These are phyloP conservation scores for Salvia miltiorrhiza DNA, from an alignment of 257 asterid genomes.

Conservation along the genomic window DNA sequence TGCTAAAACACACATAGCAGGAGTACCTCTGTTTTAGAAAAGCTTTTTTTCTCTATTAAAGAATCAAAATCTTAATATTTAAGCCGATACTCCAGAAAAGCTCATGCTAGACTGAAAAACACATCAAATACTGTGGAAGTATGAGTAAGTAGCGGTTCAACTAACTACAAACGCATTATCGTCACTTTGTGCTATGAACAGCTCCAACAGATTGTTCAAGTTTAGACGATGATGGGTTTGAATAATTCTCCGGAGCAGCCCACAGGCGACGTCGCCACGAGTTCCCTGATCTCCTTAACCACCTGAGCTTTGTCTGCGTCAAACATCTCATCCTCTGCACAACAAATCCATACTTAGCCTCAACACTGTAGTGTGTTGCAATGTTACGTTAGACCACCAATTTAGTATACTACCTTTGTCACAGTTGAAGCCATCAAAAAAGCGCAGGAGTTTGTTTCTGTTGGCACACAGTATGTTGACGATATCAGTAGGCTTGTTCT, in stretches of 20 bases:
- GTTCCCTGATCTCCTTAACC: constrained; percentile 54
- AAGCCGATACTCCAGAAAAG: not conserved
- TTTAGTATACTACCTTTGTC: constrained; percentile 52
- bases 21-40: too few species aligned
- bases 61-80: not conserved
- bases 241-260: constrained; percentile 51
- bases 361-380: not conserved
- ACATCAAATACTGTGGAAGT: not conserved
- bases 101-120: not conserved
- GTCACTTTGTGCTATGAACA: constrained; percentile 6
- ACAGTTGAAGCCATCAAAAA: constrained; percentile 50
- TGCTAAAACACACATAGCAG: not conserved
- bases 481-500: constrained; percentile 67
- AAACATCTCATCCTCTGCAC: constrained; percentile 77
- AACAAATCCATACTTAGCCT: not conserved
- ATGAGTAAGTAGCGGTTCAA: constrained; percentile 5
- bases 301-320: constrained; percentile 82
- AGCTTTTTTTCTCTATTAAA: not conserved
- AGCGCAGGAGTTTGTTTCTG: constrained; percentile 65
- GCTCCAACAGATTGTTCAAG: constrained; percentile 3
- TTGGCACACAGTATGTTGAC: constrained; percentile 67
- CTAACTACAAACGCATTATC: not conserved
- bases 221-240: constrained; percentile 29
- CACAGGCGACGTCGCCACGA: constrained; percentile 40
- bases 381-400: not conserved